Evolutionary conservation across 768 basidiomycete species (phyloP).

Genomic region (Lactarius akahatsu): DNA sequence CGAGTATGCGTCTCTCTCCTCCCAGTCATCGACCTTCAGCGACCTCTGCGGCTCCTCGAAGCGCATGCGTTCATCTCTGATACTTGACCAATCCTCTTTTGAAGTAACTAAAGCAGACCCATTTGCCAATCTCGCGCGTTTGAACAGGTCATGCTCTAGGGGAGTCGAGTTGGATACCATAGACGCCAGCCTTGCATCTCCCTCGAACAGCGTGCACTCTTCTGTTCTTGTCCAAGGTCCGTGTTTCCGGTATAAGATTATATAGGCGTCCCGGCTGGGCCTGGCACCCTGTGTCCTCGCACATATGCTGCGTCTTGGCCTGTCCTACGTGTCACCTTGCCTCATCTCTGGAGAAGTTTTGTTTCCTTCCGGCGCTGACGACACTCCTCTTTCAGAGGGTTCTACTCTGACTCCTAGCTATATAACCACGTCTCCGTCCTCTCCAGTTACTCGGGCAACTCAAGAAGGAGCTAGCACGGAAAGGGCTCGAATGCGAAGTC

Average conservation of each 20-base stretch:
- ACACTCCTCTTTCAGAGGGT: slow-evolving; percentile 2
- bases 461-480: not conserved
- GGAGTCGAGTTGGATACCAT: slow-evolving; percentile 6
- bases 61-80: slow-evolving; percentile 45
- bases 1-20: slow-evolving; percentile 14
- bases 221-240: slow-evolving; percentile 5
- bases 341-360: not conserved
- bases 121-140: slow-evolving; percentile 21
- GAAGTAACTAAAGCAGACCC: slow-evolving; percentile 33
- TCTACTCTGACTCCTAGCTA: not conserved
- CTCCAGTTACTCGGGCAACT: not conserved
- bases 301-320: not conserved
- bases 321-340: not conserved
- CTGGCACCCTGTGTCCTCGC: not conserved
- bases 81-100: slow-evolving; percentile 39
- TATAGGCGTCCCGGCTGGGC: too few relatives aligned
- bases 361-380: slow-evolving; percentile 2
- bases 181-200: slow-evolving; percentile 4
- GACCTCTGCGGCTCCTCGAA: slow-evolving; percentile 46
- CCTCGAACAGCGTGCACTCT: not conserved
- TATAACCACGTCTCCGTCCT: not conserved
- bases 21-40: slow-evolving; percentile 36
- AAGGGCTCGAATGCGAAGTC: not conserved
- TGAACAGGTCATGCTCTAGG: not conserved
- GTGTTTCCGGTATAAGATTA: not conserved